phyloP scores from a whole-genome alignment of 208 protist species.

The Acanthamoeba divionensis region DNA sequence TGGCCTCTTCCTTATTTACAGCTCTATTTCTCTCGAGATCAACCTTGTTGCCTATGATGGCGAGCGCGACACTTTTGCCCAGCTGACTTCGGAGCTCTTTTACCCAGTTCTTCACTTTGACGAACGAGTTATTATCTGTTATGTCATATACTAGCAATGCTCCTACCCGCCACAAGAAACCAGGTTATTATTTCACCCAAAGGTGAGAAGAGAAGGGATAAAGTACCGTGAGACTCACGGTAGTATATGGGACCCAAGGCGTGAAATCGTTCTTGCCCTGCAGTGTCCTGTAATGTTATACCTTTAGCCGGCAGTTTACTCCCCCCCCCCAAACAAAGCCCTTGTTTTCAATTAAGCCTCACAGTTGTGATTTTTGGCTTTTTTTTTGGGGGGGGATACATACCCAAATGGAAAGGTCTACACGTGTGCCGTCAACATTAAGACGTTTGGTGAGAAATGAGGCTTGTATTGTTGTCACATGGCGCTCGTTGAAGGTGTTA shows the following conservation, averaged over 20 bases:
- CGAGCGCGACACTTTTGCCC: slow-evolving; percentile 85
- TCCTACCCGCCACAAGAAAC: slow-evolving; percentile 18
- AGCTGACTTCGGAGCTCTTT: slow-evolving; percentile 90
- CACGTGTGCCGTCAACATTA: slow-evolving; percentile 64
- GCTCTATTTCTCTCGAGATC: slow-evolving; percentile 84
- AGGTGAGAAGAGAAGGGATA: background rate
- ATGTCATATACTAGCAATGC: slow-evolving; percentile 95
- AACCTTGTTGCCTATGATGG: slow-evolving; percentile 92
- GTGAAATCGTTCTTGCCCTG: slow-evolving; percentile 88
- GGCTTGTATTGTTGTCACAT: slow-evolving; percentile 72
- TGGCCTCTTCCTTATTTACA: slow-evolving; percentile 79
- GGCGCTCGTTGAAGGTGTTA: slow-evolving; percentile 76
- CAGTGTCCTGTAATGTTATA: slow-evolving; percentile 78
- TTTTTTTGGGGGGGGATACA: background rate
- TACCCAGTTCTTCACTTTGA: slow-evolving; percentile 92
- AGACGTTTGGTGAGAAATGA: slow-evolving; percentile 74
- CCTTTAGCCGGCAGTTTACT: too few relatives aligned
- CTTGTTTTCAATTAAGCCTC: too few relatives aligned
- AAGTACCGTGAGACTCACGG: slow-evolving; percentile 82
- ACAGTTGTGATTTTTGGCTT: too few relatives aligned
- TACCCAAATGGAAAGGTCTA: slow-evolving; percentile 75
- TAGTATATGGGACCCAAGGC: slow-evolving; percentile 90
- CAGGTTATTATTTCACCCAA: slow-evolving; percentile 11
- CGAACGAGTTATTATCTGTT: slow-evolving; percentile 90
- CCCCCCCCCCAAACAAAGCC: too few relatives aligned